Percentiles rank a stretch among this genome's conserved stretches.
Conservation (phyloP, 495 filamentous ascomycete species). For the Hyaloscypha variabilis region DNA sequence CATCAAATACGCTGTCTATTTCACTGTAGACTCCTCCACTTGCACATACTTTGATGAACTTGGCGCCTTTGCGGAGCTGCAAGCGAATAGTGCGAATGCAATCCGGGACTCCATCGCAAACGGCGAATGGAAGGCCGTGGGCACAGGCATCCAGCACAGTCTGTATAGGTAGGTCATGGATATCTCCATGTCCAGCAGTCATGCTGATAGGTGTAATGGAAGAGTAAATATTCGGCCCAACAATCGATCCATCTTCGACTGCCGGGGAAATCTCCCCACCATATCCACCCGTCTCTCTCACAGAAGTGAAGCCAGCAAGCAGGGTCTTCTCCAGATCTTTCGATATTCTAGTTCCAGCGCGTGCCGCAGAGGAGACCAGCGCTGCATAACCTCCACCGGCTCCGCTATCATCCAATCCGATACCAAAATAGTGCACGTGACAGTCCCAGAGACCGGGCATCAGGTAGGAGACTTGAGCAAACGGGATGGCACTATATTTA, state of each 20-base stretch:
- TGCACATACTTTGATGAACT: constrained; percentile 52
- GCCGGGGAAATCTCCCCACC: constrained; percentile 46
- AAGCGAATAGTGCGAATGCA: constrained; percentile 48
- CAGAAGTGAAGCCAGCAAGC: constrained; percentile 54
- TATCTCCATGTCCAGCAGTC: constrained; percentile 27
- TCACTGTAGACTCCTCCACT: constrained; percentile 49
- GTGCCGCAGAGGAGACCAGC: constrained; percentile 17
- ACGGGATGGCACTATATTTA: constrained; percentile 34
- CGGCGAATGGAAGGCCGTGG: constrained; percentile 11
- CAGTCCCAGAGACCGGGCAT: constrained; percentile 60
- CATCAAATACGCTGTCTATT: constrained; percentile 47
- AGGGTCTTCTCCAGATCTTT: constrained; percentile 44
- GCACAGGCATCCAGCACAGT: constrained; percentile 18
- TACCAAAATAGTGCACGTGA: constrained; percentile 47
- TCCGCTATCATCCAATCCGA: constrained; percentile 17
- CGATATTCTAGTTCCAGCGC: constrained; percentile 42
- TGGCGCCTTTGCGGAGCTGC: constrained; percentile 51
- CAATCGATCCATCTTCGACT: constrained; percentile 46
- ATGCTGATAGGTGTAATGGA: constrained; percentile 33
- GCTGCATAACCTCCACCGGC: constrained; percentile 1
- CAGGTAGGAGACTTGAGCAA: constrained; percentile 39
- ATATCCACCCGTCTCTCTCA: constrained; percentile 49
- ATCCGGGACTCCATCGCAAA: constrained; percentile 52
- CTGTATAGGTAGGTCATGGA: background rate
- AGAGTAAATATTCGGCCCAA: constrained; percentile 52